phyloP scores from a whole-genome alignment of 2,329 filamentous ascomycete species.

The Verticillium nonalfalfae region DNA sequence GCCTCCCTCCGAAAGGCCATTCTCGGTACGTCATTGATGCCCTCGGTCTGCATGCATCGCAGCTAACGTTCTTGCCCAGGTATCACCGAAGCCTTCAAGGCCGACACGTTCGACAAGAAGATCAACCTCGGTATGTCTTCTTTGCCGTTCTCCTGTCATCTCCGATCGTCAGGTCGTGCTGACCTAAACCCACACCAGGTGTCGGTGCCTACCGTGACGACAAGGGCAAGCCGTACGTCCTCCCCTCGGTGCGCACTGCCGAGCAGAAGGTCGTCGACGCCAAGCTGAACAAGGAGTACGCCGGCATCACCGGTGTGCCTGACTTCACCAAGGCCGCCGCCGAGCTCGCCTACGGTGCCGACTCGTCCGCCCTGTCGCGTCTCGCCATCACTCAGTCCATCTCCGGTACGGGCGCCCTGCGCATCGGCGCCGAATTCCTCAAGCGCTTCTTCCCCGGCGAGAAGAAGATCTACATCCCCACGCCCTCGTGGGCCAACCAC shows the following conservation, averaged over 20 bases:
- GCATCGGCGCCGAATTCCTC: slow-evolving; percentile 92
- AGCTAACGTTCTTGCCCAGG: slow-evolving; percentile 37
- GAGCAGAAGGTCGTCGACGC: slow-evolving; percentile 79
- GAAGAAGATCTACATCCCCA: slow-evolving; percentile 96
- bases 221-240: slow-evolving; percentile 94
- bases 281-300: slow-evolving; percentile 92
- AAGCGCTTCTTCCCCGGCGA: slow-evolving; percentile 82
- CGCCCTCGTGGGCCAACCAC: slow-evolving; percentile 97
- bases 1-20: slow-evolving; percentile 52
- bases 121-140: slow-evolving; percentile 78
- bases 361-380: slow-evolving; percentile 70
- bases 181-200: slow-evolving; percentile 39
- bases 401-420: slow-evolving; percentile 92
- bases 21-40: slow-evolving; percentile 50
- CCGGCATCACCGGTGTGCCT: slow-evolving; percentile 92
- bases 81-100: slow-evolving; percentile 99
- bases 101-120: slow-evolving; percentile 87
- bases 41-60: slow-evolving; percentile 6
- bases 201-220: slow-evolving; percentile 98
- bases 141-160: slow-evolving; percentile 3
- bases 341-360: slow-evolving; percentile 79
- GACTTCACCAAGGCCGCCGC: slow-evolving; percentile 91
- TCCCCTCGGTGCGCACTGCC: slow-evolving; percentile 84
- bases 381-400: slow-evolving; percentile 95
- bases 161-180: not conserved